Base-by-base conservation (phyloP, 495 filamentous ascomycete genomes). In the Cercophora samala region DNA sequence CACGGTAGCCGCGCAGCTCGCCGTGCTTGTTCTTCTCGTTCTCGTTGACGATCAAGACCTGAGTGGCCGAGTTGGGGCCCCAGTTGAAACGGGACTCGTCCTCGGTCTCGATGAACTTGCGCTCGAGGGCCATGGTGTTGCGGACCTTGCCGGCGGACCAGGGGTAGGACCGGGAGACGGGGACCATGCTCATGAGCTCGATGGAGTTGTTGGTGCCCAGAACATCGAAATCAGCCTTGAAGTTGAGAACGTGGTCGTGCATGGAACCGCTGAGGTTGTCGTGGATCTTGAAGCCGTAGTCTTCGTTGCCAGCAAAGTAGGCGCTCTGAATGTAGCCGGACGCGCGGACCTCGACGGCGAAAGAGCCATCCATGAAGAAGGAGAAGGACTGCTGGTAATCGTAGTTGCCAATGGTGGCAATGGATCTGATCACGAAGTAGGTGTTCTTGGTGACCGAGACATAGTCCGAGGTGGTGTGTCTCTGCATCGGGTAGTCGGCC, bases 181-280 rank as follows among this genome's bases (percentile, higher is more conserved):
- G 77, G 13, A 82, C 76, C 59, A 81, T 66, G 22, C 68, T 69
- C 62, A 79, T 74, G 23, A 80, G 76, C 69, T 81, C 71, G 54
- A 87, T 70, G 0, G 78, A 83, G 73, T 87, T 87, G 25, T 74
- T 71, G 23, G 74, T 75, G 46, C 84, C 85, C 11, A 80, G 74
- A 58, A 86, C 79, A 70, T 87, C 83, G 23, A 87, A 76, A 71
- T 87, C 85, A 55, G 78, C 80, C 73, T 87, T 87, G 77, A 81
- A 87, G 71, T 85, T 86, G 24, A 88, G 73, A 5, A 87, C 83
- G 66, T 88, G 86, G 69, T 86, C 84, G 73, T 88, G 86, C 81
- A 88, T 86, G 62, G 75, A 78, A n/a, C 84, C 81, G 29, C 78
- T 76, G 1, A 86, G 72, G 46, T 75, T 74, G 60, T 87, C 82